Evolutionary conservation across 2,329 filamentous ascomycete species (phyloP).

Genomic region (Trichoderma aggressivum): DNA sequence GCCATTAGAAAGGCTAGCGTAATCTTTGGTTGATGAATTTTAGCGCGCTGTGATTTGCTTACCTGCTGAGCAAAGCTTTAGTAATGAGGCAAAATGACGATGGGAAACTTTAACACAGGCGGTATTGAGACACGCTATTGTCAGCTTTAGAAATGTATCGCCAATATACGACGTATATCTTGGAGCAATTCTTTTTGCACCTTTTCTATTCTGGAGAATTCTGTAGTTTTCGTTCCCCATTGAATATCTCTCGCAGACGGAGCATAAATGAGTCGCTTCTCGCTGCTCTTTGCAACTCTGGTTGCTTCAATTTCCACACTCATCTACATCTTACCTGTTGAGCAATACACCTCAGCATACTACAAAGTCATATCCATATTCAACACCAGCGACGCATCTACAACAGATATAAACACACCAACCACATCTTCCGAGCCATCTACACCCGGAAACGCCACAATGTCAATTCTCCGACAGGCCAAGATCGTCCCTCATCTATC

Average conservation of each 20-base stretch:
- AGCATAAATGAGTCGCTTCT: conserved; percentile 41
- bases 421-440: conserved; percentile 19
- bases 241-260: not conserved
- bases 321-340: conserved; percentile 30
- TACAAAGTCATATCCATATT: conserved; percentile 23
- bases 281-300: conserved; percentile 34
- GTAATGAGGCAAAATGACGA: not conserved
- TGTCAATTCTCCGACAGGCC: conserved; percentile 60
- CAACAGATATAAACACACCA: conserved; percentile 17
- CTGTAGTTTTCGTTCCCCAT: not conserved
- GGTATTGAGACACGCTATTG: not conserved
- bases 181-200: not conserved
- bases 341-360: conserved; percentile 22
- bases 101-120: not conserved
- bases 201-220: not conserved
- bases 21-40: not conserved
- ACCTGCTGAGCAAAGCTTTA: conserved; percentile 10
- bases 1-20: conserved; percentile 10
- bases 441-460: conserved; percentile 42
- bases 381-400: conserved; percentile 23
- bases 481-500: conserved; percentile 75
- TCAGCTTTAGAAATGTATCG: conserved; percentile 15
- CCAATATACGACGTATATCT: not conserved
- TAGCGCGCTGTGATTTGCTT: not conserved
- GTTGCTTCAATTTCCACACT: conserved; percentile 38